Base-by-base conservation (phyloP, 192 early-diverging fungal species). In the Glomus cerebriforme region DNA sequence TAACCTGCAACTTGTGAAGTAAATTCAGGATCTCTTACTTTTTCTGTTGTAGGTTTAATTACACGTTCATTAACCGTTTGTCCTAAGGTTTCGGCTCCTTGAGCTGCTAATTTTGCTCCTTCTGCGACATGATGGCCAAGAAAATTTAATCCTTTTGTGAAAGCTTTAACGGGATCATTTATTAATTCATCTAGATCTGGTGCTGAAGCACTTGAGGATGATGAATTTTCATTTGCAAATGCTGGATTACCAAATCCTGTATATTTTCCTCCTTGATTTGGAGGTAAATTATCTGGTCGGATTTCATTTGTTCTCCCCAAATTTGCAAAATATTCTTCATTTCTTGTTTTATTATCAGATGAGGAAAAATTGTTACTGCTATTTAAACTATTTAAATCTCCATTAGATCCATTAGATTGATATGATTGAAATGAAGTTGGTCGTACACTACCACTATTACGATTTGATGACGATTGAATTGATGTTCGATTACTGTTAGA, bases 291-390 rank as follows among this genome's bases (percentile, higher is more conserved):
- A n/a, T 89, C 90, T 12, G 90, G 79, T 49, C 93, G 82, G 32
- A 27, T 29, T 12, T 85, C 83, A 79, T 94, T 94, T 29, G 84
- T 82, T 9, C 76, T 60, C 32, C 93, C 92, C 12, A 93, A 79
- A n/a, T 79, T 83, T 63, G 88, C 88, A 87, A 94, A 94, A 82
- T 93, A 97, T 24, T 87, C 83, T 74, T 97, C 96, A 77, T 96
- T 96, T 37, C 86, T 84, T 68, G 85, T 79, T 80, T 92, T 92
- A 58, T 93, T 54, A 82, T 8, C 85, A 34, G 65, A 62, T 66
- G n/a, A 75, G 22, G 73, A 78, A 78, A 31, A 15, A 67, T 7
- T 47, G 12, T 45, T 70, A 47, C 35, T 45, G 19, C 27, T 70
- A 45, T 26, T 70, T 10, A 22, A 19, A 19, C 27, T 31, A 35